These are phyloP conservation scores for Eragrostis curvula DNA, from an alignment of 176 grass and related monocot species.

Conservation along the genomic window DNA sequence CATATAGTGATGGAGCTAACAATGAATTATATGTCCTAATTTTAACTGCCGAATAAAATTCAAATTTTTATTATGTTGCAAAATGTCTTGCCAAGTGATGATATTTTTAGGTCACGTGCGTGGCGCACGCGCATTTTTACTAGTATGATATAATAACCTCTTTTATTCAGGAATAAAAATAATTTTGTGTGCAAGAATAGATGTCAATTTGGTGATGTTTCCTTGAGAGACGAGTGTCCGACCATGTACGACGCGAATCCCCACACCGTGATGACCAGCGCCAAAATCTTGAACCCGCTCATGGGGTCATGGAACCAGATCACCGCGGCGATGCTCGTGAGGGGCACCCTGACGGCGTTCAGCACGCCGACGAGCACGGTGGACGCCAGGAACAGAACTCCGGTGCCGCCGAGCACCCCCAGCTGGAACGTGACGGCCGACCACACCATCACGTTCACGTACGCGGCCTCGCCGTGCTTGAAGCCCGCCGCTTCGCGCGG, in stretches of 20 bases:
- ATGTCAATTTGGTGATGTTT: neutral
- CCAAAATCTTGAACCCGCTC: slow-evolving; percentile 92
- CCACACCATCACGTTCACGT: slow-evolving; percentile 72
- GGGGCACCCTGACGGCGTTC: slow-evolving; percentile 83
- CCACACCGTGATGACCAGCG: slow-evolving; percentile 84
- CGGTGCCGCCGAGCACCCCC: slow-evolving; percentile 76
- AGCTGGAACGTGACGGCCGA: slow-evolving; percentile 79
- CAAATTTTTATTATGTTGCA: too few species aligned
- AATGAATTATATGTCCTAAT: too few species aligned
- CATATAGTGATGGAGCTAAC: too few species aligned
- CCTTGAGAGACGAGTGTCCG: slow-evolving; percentile 45
- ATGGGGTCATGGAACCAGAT: slow-evolving; percentile 89
- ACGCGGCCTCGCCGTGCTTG: slow-evolving; percentile 47
- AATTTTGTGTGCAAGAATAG: neutral
- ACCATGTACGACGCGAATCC: slow-evolving; percentile 85
- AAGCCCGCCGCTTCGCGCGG: too few species aligned
- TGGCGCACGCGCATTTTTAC: too few species aligned
- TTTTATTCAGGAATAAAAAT: neutral
- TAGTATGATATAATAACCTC: too few species aligned
- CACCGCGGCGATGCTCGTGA: slow-evolving; percentile 81
- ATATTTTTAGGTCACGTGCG: too few species aligned
- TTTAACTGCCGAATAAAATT: too few species aligned
- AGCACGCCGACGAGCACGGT: slow-evolving; percentile 88
- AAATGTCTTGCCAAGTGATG: too few species aligned
- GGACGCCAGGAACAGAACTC: slow-evolving; percentile 80